A percentile compares a stretch with the other conserved stretches of the same genome.
Conservation (phyloP, 2,329 filamentous ascomycete species). For the Emmonsia crescens region DNA sequence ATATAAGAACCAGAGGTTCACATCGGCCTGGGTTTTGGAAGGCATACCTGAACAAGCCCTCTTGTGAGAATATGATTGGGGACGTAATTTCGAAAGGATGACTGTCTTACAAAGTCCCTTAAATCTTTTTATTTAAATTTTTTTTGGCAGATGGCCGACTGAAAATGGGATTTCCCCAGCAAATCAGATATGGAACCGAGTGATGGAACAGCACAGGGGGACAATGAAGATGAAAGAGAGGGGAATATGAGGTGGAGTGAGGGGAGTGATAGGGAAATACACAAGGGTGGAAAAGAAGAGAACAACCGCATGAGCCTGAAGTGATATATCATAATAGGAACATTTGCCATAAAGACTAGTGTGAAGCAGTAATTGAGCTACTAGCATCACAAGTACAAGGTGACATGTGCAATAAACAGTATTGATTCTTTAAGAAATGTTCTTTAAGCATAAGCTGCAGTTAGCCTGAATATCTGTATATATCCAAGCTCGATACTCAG, state of each 20-base stretch:
- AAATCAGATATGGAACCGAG: not conserved
- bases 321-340: not conserved
- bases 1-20: slow-evolving; percentile 34
- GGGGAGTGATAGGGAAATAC: not conserved
- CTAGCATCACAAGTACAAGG: not conserved
- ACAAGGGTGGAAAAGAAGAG: not conserved
- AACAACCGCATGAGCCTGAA: not conserved
- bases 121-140: not conserved
- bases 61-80: not conserved
- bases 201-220: not conserved
- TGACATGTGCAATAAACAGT: not conserved
- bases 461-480: slow-evolving; percentile 1
- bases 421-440: not conserved
- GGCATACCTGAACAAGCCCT: slow-evolving; percentile 22
- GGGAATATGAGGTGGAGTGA: not conserved
- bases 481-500: not conserved
- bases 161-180: not conserved
- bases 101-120: not conserved
- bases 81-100: not conserved
- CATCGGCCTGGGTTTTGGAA: slow-evolving; percentile 29
- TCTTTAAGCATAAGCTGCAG: not conserved
- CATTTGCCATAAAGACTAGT: not conserved
- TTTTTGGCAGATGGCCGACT: not conserved
- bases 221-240: not conserved
- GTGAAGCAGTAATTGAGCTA: not conserved